These are phyloP conservation scores for Geotrichum histeridarum DNA, from an alignment of 1,139 yeast genomes.

Conservation along the genomic window DNA sequence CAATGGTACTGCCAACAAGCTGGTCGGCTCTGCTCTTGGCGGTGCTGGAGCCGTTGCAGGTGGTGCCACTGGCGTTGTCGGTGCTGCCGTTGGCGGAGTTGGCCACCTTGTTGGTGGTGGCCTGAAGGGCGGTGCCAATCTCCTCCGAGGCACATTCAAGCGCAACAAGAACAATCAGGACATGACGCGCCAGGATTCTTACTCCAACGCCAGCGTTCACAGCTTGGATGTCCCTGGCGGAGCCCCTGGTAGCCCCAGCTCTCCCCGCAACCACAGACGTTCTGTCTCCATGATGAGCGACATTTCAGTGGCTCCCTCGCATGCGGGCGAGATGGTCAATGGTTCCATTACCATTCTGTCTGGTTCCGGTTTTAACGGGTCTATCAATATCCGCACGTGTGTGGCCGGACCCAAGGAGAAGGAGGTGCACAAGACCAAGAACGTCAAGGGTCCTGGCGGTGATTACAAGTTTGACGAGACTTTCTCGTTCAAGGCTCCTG, in stretches of 20 bases:
- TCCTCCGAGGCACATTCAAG: constrained; percentile 12
- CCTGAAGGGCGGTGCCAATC: constrained; percentile 21
- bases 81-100: constrained; percentile 41
- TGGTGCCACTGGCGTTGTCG: constrained; percentile 39
- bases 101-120: constrained; percentile 39
- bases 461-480: constrained; percentile 59
- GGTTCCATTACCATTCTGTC: constrained; percentile 31
- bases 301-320: constrained; percentile 19
- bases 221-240: not conserved
- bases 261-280: constrained; percentile 2
- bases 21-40: constrained; percentile 33
- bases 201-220: not conserved
- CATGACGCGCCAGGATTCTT: constrained; percentile 8
- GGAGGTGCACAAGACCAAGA: constrained; percentile 62
- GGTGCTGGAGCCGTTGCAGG: constrained; percentile 42
- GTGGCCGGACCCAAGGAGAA: constrained; percentile 39
- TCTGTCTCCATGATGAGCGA: constrained; percentile 24
- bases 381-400: constrained; percentile 34
- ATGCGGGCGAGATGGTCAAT: constrained; percentile 21
- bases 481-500: constrained; percentile 59
- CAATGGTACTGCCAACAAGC: constrained; percentile 26
- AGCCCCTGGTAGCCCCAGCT: not conserved
- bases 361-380: constrained; percentile 31
- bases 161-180: constrained; percentile 6
- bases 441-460: constrained; percentile 47